phyloP scores from a whole-genome alignment of 345 rosid species.

The Xanthoceras sorbifolium region DNA sequence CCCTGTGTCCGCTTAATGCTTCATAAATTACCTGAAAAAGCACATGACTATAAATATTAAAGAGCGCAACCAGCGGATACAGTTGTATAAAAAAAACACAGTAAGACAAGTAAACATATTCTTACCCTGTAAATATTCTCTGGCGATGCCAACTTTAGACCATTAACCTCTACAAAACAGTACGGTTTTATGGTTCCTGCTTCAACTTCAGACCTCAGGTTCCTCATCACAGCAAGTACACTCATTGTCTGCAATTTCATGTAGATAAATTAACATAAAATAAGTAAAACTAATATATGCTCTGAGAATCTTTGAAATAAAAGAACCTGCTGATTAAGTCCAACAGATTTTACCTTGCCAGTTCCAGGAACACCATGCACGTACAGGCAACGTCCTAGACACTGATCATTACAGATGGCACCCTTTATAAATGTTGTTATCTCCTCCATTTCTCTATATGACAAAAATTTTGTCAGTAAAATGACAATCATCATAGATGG shows the following conservation, averaged over 20 bases:
- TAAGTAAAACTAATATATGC: conserved; percentile 14
- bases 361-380: conserved; percentile 99
- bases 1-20: conserved; percentile 88
- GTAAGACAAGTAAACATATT: background rate
- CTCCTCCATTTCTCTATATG: conserved; percentile 84
- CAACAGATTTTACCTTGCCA: conserved; percentile 62
- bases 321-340: background rate
- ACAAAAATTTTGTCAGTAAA: background rate
- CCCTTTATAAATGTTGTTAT: conserved; percentile 75
- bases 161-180: conserved; percentile 91
- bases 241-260: conserved; percentile 69
- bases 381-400: conserved; percentile 90
- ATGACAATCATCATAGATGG: conserved; percentile 54
- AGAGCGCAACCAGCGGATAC: conserved; percentile 13
- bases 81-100: background rate
- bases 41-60: background rate
- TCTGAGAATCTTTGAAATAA: conserved; percentile 3
- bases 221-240: conserved; percentile 81
- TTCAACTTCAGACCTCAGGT: conserved; percentile 84
- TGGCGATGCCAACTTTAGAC: conserved; percentile 90
- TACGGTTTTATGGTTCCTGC: conserved; percentile 68
- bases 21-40: conserved; percentile 81
- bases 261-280: conserved; percentile 15
- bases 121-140: conserved; percentile 83
- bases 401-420: conserved; percentile 83